Percentiles rank a stretch among this genome's conserved stretches.
phyloP scores from a whole-genome alignment of 495 filamentous ascomycete species.

The Thozetella sp. region DNA sequence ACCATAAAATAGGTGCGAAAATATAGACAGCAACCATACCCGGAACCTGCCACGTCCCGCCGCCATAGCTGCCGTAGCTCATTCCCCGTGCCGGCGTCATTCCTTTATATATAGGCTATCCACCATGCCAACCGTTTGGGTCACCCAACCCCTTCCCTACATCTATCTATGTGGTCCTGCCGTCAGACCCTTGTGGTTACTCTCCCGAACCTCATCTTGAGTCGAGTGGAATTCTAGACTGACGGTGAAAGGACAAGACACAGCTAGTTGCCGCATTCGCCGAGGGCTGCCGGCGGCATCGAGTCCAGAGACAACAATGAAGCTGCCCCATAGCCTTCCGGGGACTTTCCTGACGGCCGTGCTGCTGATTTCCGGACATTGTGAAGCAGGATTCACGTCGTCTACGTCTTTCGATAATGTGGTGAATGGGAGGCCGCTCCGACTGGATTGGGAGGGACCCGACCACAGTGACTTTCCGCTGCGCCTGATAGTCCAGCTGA shows the following conservation, averaged over 20 bases:
- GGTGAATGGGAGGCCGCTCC: not conserved
- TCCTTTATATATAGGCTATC: not conserved
- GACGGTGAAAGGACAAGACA: too few relatives aligned
- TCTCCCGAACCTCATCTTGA: too few relatives aligned
- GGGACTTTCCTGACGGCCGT: constrained; percentile 1
- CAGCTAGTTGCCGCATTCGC: too few relatives aligned
- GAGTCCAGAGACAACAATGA: not conserved
- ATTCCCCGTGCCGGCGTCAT: not conserved
- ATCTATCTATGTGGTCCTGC: too few relatives aligned
- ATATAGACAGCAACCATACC: too few relatives aligned
- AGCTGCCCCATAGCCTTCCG: not conserved
- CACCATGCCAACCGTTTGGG: not conserved
- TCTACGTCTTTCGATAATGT: constrained; percentile 12
- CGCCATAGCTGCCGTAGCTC: not conserved
- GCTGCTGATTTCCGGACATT: not conserved
- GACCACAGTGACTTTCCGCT: constrained; percentile 8
- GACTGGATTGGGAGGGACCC: constrained; percentile 6
- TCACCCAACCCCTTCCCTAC: not conserved
- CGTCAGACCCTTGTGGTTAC: too few relatives aligned
- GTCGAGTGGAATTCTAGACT: too few relatives aligned
- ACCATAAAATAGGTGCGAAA: too few relatives aligned
- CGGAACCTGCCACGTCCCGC: not conserved
- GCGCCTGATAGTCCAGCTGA: constrained; percentile 10
- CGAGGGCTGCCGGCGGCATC: not conserved
- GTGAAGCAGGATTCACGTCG: constrained; percentile 3